A percentile compares a stretch with the other conserved stretches of the same genome.
Conservation (phyloP, 2,329 filamentous ascomycete species). For the Epichloe baconii region DNA sequence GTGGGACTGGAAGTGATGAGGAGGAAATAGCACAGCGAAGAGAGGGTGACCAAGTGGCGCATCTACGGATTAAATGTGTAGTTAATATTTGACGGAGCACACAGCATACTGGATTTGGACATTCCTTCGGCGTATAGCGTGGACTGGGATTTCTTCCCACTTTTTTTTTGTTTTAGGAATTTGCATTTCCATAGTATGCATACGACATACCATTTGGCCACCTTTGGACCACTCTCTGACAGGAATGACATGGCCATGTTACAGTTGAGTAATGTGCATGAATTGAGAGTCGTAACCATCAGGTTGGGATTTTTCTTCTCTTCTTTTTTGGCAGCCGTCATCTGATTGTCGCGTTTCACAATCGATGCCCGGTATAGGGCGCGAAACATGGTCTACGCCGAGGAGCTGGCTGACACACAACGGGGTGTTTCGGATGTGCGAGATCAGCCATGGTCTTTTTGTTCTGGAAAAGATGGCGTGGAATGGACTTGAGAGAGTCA, state of each 20-base stretch:
- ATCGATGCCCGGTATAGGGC: background rate
- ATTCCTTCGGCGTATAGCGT: background rate
- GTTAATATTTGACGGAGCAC: background rate
- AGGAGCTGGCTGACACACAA: background rate
- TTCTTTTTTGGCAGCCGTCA: background rate
- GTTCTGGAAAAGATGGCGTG: no score
- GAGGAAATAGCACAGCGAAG: background rate
- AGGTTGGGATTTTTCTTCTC: no score
- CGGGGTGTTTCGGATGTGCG: background rate
- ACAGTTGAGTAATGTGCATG: no score
- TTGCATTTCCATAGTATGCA: background rate
- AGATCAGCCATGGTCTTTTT: no score
- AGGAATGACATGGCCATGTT: no score
- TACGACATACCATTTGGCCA: background rate
- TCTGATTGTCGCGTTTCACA: background rate
- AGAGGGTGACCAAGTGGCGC: background rate
- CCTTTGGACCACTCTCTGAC: background rate
- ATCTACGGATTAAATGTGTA: background rate
- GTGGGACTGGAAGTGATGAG: constrained; percentile 22
- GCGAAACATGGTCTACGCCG: background rate
- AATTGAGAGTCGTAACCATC: no score
- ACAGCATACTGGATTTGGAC: background rate
- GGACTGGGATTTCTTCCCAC: background rate
- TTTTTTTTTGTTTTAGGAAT: background rate
- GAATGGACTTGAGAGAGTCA: no score